Evolutionary conservation across 805 yeast species (phyloP).

Genomic region (Cyberlindnera galapagoensis): DNA sequence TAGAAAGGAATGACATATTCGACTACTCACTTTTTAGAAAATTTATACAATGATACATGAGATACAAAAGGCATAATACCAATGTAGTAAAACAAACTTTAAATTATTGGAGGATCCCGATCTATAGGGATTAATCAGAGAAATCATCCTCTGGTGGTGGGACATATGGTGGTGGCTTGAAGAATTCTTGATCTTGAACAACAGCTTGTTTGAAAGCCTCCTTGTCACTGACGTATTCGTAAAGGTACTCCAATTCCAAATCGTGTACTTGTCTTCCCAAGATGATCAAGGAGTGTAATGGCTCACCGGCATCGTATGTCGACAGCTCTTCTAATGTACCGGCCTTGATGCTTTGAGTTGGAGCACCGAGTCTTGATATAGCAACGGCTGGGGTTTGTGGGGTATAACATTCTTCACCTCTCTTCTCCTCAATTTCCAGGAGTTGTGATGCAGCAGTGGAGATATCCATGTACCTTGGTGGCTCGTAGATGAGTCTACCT

Average conservation of each 20-base stretch:
- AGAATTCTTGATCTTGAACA: slow-evolving; percentile 54
- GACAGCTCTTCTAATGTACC: slow-evolving; percentile 75
- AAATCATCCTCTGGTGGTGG: slow-evolving; percentile 38
- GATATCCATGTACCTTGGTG: slow-evolving; percentile 94
- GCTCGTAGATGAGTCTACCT: slow-evolving; percentile 88
- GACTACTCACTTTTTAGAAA: too few relatives aligned
- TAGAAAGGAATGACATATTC: too few relatives aligned
- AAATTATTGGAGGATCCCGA: too few relatives aligned
- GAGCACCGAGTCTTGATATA: slow-evolving; percentile 85
- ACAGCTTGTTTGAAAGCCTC: slow-evolving; percentile 40
- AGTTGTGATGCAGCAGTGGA: slow-evolving; percentile 84
- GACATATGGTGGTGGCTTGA: slow-evolving; percentile 67
- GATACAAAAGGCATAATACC: too few relatives aligned
- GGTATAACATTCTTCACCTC: slow-evolving; percentile 74
- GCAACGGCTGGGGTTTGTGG: slow-evolving; percentile 91
- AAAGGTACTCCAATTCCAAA: slow-evolving; percentile 77
- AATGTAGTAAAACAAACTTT: too few relatives aligned
- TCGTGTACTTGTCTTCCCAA: slow-evolving; percentile 94
- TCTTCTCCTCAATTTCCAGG: slow-evolving; percentile 76
- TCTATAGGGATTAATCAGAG: slow-evolving; percentile 18
- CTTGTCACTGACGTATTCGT: slow-evolving; percentile 64
- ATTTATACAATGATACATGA: too few relatives aligned
- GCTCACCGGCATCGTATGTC: slow-evolving; percentile 87
- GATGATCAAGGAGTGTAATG: slow-evolving; percentile 85
- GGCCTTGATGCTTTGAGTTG: slow-evolving; percentile 74